Evolutionary conservation across 345 rosid genomes (phyloP).

Genomic region (Clarkia xantiana): DNA sequence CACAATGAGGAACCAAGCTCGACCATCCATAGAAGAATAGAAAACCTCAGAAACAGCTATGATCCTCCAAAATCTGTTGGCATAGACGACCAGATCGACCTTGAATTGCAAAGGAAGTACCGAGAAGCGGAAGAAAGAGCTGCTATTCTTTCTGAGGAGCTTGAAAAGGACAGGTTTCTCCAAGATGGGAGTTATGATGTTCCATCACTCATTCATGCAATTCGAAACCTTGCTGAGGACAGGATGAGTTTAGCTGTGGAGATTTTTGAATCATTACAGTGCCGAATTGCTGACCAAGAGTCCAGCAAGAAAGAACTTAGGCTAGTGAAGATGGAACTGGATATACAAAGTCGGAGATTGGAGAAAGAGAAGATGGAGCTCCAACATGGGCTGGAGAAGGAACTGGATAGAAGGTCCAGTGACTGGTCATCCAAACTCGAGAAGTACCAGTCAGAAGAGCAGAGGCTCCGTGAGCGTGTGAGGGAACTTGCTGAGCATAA

Average conservation of each 20-base stretch:
- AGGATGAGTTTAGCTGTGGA: conserved; percentile 64
- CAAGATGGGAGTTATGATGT: conserved; percentile 41
- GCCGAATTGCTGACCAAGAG: conserved; percentile 50
- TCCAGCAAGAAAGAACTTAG: conserved; percentile 49
- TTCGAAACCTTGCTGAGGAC: conserved; percentile 48
- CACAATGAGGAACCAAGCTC: too few relatives aligned
- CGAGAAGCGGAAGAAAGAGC: conserved; percentile 71
- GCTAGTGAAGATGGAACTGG: conserved; percentile 26
- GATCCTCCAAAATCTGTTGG: conserved; percentile 8
- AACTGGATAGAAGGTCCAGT: conserved; percentile 87
- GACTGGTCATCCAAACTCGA: conserved; percentile 84
- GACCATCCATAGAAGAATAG: too few relatives aligned
- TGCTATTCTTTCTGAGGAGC: conserved; percentile 47
- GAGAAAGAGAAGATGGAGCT: too few relatives aligned
- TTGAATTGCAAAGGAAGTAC: conserved; percentile 40
- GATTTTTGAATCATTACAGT: conserved; percentile 46
- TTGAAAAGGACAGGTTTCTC: conserved; percentile 47
- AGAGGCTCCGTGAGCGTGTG: conserved; percentile 82
- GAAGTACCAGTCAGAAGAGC: conserved; percentile 72
- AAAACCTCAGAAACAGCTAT: too few relatives aligned
- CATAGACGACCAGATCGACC: conserved; percentile 33
- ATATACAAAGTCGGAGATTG: conserved; percentile 29
- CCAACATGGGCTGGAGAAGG: conserved; percentile 46
- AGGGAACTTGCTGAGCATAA: conserved; percentile 96
- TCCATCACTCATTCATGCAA: conserved; percentile 42